Percentiles rank a stretch among this genome's conserved stretches.
phyloP scores from a whole-genome alignment of 805 yeast genomes.

The Candida easanensis region DNA sequence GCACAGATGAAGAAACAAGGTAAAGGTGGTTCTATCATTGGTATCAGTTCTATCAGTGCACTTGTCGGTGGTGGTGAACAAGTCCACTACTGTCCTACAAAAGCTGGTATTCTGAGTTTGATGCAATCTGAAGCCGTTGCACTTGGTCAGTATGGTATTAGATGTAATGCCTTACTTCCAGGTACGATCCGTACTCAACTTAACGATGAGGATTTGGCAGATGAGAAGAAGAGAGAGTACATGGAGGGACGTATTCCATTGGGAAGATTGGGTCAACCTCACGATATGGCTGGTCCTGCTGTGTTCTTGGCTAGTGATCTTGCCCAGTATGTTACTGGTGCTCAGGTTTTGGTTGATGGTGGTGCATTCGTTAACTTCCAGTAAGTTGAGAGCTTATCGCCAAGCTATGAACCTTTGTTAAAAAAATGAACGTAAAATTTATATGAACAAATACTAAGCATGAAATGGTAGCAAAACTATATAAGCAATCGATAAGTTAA shows the following conservation, averaged over 20 bases:
- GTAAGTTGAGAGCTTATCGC: too few relatives aligned
- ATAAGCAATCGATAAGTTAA: neutral
- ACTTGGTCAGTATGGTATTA: conserved; percentile 40
- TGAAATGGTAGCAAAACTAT: too few relatives aligned
- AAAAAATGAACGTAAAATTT: too few relatives aligned
- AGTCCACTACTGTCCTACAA: conserved; percentile 47
- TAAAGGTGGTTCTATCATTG: conserved; percentile 46
- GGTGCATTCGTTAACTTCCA: conserved; percentile 47
- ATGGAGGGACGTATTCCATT: conserved; percentile 41
- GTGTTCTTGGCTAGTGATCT: conserved; percentile 39
- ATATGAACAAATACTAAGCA: too few relatives aligned
- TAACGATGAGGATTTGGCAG: conserved; percentile 41
- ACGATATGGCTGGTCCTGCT: conserved; percentile 42
- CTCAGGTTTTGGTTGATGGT: conserved; percentile 44
- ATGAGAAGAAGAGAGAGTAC: conserved; percentile 32
- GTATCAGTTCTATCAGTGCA: conserved; percentile 41
- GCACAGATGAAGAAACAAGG: conserved; percentile 43
- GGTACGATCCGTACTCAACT: conserved; percentile 42
- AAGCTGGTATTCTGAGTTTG: conserved; percentile 43
- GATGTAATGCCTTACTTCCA: conserved; percentile 45
- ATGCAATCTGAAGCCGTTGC: conserved; percentile 45
- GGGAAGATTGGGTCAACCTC: conserved; percentile 36
- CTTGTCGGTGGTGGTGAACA: conserved; percentile 45
- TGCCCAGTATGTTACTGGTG: conserved; percentile 37
- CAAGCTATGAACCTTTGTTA: too few relatives aligned